Evolutionary conservation across 2,329 filamentous ascomycete genomes (phyloP), one percentile per base, ranked within the genome.

Genomic region (Pseudogymnoascus sp.): DNA sequence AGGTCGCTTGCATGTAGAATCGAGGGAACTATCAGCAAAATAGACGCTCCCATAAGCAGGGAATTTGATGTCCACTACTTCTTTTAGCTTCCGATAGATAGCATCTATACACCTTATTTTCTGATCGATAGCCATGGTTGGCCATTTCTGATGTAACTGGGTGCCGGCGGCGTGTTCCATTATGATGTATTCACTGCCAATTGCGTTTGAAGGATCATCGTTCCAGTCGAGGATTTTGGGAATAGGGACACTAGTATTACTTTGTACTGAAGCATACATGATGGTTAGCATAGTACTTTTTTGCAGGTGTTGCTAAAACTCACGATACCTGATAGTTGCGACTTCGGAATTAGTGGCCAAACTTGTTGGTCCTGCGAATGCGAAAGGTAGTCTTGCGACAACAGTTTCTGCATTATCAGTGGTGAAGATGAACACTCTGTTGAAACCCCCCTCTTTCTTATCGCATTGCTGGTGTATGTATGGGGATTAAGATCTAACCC

Each of bases 391-490:
- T 67, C 73, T 76, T 2, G 75, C 78, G 14, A 80, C 73, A 21
- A 78, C 63, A 5, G 45, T 68, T 65, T 69, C 69, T 6, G 63
- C 73, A 68, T 77, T 74, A 59, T 80, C 68, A 42, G 76, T 71
- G 16, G 70, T 71, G 62, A 80, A 75, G 37, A 79, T 71, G 61
- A 80, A 79, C 26, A 75, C 75, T 67, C 76, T 69, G 63, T 79
- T 80, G 65, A 75, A 79, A 1, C 75, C 73, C 4, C 78, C 76
- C 71, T 80, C 78, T 60, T 74, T 71, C 69, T 80, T 80, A 60
- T 75, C 70, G 64, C 69, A 79, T 14, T n/a, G n/a, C n/a, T n/a
- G n/a, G n/a, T n/a, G n/a, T n/a, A n/a, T n/a, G n/a, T n/a, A n/a
- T n/a, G n/a, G n/a, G n/a, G n/a, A n/a, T n/a, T n/a, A 37, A 69